phyloP scores from a whole-genome alignment of 2,329 filamentous ascomycete genomes.

The Aspergillus hiratsukae region DNA sequence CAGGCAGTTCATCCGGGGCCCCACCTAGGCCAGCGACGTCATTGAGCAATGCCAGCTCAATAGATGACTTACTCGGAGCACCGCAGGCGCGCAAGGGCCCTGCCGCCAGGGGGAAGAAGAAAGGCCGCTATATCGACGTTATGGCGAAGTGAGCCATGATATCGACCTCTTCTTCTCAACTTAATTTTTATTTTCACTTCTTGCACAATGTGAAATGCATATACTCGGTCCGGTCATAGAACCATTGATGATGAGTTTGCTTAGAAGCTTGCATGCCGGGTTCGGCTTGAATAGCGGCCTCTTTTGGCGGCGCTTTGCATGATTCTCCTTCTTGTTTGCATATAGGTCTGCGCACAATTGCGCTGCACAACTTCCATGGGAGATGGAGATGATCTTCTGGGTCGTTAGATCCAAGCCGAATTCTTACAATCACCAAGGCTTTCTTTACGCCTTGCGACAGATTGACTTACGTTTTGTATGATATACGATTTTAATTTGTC shows the following conservation, averaged over 20 bases:
- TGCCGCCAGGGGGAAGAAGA: slow-evolving; percentile 67
- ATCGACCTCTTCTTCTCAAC: slow-evolving; percentile 9
- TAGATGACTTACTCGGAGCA: slow-evolving; percentile 84
- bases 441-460: not conserved
- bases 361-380: not conserved
- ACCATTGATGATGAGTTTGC: not conserved
- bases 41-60: slow-evolving; percentile 87
- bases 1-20: slow-evolving; percentile 33
- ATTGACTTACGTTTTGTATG: slow-evolving; percentile 3
- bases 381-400: not conserved
- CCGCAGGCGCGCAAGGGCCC: slow-evolving; percentile 63
- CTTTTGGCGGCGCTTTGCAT: slow-evolving; percentile 6
- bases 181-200: slow-evolving; percentile 11
- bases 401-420: not conserved
- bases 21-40: slow-evolving; percentile 70
- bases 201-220: slow-evolving; percentile 8
- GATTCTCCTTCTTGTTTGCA: slow-evolving; percentile 4
- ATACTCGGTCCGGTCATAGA: slow-evolving; percentile 7
- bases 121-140: slow-evolving; percentile 90
- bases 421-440: not conserved
- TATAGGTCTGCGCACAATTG: slow-evolving; percentile 1
- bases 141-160: slow-evolving; percentile 62
- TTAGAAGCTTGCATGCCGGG: slow-evolving; percentile 11
- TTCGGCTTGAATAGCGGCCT: slow-evolving; percentile 1
- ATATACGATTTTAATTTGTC: slow-evolving; percentile 10